Evolutionary conservation across 1,284 basidiomycete genomes (phyloP), one percentile per base, ranked within the genome.

Genomic region (Ceratobasidium sp.): DNA sequence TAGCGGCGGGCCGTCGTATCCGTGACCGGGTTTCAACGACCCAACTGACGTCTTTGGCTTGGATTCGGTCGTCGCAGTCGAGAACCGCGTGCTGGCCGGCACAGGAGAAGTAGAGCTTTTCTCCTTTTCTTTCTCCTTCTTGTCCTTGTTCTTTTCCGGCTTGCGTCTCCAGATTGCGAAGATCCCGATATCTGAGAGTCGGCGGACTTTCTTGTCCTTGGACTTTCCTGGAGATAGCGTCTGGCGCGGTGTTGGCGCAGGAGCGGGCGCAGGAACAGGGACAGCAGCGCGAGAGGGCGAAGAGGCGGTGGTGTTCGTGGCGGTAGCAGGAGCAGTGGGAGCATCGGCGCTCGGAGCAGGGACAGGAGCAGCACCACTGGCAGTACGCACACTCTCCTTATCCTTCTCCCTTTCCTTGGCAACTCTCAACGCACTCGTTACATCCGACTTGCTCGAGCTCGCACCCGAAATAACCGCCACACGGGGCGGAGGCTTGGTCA

Each of bases 361-460:
- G 9, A 60, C 60, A 46, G 60, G 23, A 18, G 44, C 40, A 33
- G 60, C 40, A 23, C 18, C 60, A 5, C 20, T 6, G 3, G 26
- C 44, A 26, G 60, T 64, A n/a, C 71, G 71, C n/a, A 73, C 26
- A 39, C 71, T 73, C 56, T 73, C 71, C 40, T 28, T 49, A n/a
- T 76, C 72, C 49, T 76, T 63, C 10, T 76, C 72, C 51, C 66
- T 76, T 18, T 72, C 70, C 56, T 73, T 60, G 33, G 46, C 58
- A 28, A 64, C 44, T 28, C 61, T 61, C 5, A 51, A 13, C 33
- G 51, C 61, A 66, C 72, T 66, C 20, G 61, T n/a, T 10, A 76
- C 72, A n/a, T 64, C 60, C 61, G 72, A 76, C 33, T 76, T 76
- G 72, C 46, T 76, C 33, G 72, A 76, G 20, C 72, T 61, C 28